Conservation (phyloP, 2,329 filamentous ascomycete genomes). For the Fusarium musae region DNA sequence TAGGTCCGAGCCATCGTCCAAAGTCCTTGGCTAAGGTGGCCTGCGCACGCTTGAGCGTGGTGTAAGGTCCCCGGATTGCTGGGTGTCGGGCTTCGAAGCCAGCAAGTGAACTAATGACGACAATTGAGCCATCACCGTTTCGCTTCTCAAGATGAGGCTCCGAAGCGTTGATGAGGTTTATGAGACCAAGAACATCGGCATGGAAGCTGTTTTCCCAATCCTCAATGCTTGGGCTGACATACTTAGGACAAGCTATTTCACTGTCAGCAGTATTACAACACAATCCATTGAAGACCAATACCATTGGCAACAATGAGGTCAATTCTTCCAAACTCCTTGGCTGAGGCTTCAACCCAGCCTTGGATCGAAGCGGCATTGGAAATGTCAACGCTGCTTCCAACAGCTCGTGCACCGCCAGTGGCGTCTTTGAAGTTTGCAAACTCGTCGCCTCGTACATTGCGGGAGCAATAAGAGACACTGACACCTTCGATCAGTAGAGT, state of each 20-base stretch:
- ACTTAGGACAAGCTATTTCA: conserved; percentile 21
- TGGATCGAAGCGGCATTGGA: conserved; percentile 6
- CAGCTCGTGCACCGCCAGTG: conserved; percentile 16
- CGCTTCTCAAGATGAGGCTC: conserved; percentile 33
- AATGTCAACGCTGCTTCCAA: conserved; percentile 41
- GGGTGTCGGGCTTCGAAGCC: conserved; percentile 34
- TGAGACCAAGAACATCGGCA: conserved; percentile 39
- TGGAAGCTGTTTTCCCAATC: conserved; percentile 42
- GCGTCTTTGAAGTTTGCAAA: conserved; percentile 28
- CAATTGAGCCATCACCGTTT: conserved; percentile 35
- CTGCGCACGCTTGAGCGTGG: conserved; percentile 38
- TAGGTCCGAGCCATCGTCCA: conserved; percentile 26
- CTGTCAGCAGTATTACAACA: rapidly evolving
- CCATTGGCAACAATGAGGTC: conserved; percentile 15
- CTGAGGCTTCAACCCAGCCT: conserved; percentile 1
- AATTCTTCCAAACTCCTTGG: conserved; percentile 6
- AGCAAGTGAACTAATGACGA: conserved; percentile 42
- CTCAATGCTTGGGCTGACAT: conserved; percentile 13
- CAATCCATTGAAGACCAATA: rapidly evolving
- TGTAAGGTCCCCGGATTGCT: conserved; percentile 30
- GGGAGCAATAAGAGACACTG: conserved; percentile 44
- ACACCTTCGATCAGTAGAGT: conserved; percentile 39
- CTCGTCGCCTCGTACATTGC: conserved; percentile 32
- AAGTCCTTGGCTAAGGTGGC: conserved; percentile 42
- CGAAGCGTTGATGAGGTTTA: conserved; percentile 34